Conservation (phyloP, 176 grass and related monocot species). For the Ensete ventricosum region DNA sequence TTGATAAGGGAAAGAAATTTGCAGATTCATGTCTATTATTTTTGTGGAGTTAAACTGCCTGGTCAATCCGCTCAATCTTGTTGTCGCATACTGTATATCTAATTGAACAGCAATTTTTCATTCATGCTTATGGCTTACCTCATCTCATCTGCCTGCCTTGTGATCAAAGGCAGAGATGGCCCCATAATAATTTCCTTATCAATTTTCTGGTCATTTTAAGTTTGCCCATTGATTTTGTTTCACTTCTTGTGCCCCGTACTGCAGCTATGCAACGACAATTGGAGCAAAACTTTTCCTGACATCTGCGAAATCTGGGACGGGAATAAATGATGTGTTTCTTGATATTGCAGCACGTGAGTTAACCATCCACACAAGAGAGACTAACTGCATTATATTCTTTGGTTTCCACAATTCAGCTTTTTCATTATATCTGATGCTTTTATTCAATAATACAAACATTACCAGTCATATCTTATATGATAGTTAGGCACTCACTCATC, state of each 20-base stretch:
- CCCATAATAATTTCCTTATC: neutral
- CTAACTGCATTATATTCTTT: neutral
- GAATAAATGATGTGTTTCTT: conserved; percentile 52
- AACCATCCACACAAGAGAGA: neutral
- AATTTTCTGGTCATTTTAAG: neutral
- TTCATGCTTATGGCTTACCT: too few species aligned
- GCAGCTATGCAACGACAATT: conserved; percentile 59
- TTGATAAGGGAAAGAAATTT: neutral
- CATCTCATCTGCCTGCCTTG: too few species aligned
- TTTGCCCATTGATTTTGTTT: neutral
- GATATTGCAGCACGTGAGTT: conserved; percentile 59
- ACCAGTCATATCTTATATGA: too few species aligned
- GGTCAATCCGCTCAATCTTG: neutral
- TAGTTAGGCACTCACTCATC: too few species aligned
- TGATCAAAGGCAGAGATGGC: too few species aligned
- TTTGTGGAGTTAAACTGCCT: neutral
- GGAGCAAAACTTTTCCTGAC: conserved; percentile 54
- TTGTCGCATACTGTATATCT: neutral
- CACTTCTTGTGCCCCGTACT: neutral
- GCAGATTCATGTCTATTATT: neutral
- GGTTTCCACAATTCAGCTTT: neutral
- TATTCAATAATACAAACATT: too few species aligned
- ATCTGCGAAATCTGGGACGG: conserved; percentile 61
- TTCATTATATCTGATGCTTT: too few species aligned
- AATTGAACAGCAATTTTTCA: neutral